These are phyloP conservation scores for Acidomyces sp. DNA, from an alignment of 495 filamentous ascomycete species.

Conservation along the genomic window DNA sequence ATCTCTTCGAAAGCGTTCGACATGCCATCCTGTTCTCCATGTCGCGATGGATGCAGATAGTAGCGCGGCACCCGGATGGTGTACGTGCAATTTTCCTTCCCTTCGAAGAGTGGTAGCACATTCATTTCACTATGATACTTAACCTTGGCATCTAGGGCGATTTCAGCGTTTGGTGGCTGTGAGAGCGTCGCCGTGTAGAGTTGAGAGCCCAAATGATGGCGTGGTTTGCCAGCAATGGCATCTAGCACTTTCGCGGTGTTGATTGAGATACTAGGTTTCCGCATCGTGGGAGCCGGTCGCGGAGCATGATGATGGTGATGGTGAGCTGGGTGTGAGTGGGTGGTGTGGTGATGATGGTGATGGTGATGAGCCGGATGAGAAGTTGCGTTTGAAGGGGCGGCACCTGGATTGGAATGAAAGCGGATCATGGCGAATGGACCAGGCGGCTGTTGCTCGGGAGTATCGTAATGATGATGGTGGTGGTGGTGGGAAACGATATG, in stretches of 20 bases:
- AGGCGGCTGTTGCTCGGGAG: slow-evolving; percentile 35
- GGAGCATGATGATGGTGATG: slow-evolving; percentile 35
- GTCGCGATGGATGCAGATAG: slow-evolving; percentile 38
- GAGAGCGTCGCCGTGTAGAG: slow-evolving; percentile 41
- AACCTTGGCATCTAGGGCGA: slow-evolving; percentile 38
- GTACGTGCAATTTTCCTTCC: slow-evolving; percentile 78
- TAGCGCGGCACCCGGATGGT: slow-evolving; percentile 73
- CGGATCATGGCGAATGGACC: slow-evolving; percentile 20
- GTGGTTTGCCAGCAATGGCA: slow-evolving; percentile 52
- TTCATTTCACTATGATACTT: slow-evolving; percentile 58
- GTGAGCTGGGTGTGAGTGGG: slow-evolving; percentile 17
- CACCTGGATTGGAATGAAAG: slow-evolving; percentile 11
- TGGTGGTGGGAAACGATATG: slow-evolving; percentile 33
- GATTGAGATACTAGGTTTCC: slow-evolving; percentile 28
- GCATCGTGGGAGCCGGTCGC: slow-evolving; percentile 30
- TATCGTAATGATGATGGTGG: slow-evolving; percentile 61
- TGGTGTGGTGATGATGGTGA: slow-evolving; percentile 20
- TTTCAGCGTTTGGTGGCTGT: slow-evolving; percentile 32
- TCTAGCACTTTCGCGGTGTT: slow-evolving; percentile 56
- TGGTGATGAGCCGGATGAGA: slow-evolving; percentile 4
- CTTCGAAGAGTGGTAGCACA: slow-evolving; percentile 65
- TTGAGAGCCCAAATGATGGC: slow-evolving; percentile 69
- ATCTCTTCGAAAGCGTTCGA: slow-evolving; percentile 62
- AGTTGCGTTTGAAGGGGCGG: not conserved
- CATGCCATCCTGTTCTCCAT: slow-evolving; percentile 17